Percentiles rank a stretch among this genome's conserved stretches.
These are phyloP conservation scores for Cyberlindnera mrakii DNA, from an alignment of 805 yeast genomes.

Conservation along the genomic window DNA sequence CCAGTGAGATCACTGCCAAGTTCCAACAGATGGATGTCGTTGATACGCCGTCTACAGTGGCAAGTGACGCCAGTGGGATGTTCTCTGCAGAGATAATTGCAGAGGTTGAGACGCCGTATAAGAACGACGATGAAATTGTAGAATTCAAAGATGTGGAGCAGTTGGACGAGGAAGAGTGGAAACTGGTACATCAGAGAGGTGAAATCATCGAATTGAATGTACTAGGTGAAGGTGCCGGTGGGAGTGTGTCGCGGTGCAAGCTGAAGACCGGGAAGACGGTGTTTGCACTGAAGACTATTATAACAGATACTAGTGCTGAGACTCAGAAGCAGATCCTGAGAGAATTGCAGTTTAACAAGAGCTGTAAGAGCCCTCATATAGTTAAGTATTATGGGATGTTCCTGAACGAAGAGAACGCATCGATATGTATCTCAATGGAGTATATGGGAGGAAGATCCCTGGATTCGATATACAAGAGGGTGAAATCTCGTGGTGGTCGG, in stretches of 20 bases:
- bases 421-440: conserved; percentile 94
- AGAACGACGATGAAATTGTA: conserved; percentile 6
- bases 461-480: conserved; percentile 83
- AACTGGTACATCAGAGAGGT: conserved; percentile 45
- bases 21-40: conserved; percentile 14
- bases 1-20: conserved; percentile 12
- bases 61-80: conserved; percentile 23
- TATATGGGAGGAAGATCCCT: conserved; percentile 91
- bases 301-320: conserved; percentile 61
- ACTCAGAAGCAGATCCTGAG: conserved; percentile 85
- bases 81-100: conserved; percentile 27
- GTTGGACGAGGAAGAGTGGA: conserved; percentile 75
- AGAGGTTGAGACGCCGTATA: conserved; percentile 13
- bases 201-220: conserved; percentile 63
- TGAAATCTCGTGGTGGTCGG: conserved; percentile 69
- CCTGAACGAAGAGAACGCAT: conserved; percentile 64
- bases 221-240: conserved; percentile 94
- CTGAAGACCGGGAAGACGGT: conserved; percentile 52
- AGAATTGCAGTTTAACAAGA: conserved; percentile 82
- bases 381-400: conserved; percentile 93
- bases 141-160: conserved; percentile 39
- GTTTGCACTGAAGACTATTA: conserved; percentile 70
- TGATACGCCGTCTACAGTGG: conserved; percentile 26
- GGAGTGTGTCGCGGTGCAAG: conserved; percentile 77
- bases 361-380: conserved; percentile 77